Evolutionary conservation across 352 stramenopile species (phyloP), one percentile per base, ranked within the genome.

Genomic region (Phytophthora pistaciae): DNA sequence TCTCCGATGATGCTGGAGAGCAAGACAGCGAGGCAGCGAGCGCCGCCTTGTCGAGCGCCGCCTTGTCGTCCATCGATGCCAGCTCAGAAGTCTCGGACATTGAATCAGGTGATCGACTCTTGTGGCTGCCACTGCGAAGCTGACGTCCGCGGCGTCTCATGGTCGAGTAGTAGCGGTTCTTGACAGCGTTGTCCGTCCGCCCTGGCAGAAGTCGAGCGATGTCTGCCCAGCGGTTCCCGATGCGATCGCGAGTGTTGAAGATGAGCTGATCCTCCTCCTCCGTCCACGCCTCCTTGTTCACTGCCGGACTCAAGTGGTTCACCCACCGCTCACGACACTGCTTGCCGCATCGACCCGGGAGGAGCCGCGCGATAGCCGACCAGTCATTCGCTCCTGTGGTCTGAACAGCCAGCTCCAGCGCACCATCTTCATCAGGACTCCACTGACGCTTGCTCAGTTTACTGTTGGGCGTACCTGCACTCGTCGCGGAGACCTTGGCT

Each of bases 311-410:
- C 40, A 99, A 76, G 75, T 99, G 97, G 79, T 99, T 99, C 66
- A 98, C 91, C 97, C 97, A 99, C 18, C 97, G 91, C 75, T 99
- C 97, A 5, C 97, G 85, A 77, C 97, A 99, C 75, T 99, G 97
- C 70, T 99, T 99, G 18, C 95, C 96, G 52, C 97, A 98, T 8
- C 97, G 86, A 3, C 96, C 97, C 5, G 95, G 95, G 14, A 99
- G 75, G 27, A 98, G 79, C 8, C 77, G 75, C 0, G 97, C 96
- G 77, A 99, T 99, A 29, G 93, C 79, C 1, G 94, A 97, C 97
- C 97, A 99, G 64, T 95, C 85, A 23, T 82, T 92, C 8, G 85
- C 80, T 0, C 85, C 85, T 0, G 78, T 83, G 13, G 83, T 79
- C 27, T 85, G 72, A 16, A 93, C 85, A 0, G 85, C 82, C 11